phyloP scores from a whole-genome alignment of 495 filamentous ascomycete species.

The Neurospora sp. region DNA sequence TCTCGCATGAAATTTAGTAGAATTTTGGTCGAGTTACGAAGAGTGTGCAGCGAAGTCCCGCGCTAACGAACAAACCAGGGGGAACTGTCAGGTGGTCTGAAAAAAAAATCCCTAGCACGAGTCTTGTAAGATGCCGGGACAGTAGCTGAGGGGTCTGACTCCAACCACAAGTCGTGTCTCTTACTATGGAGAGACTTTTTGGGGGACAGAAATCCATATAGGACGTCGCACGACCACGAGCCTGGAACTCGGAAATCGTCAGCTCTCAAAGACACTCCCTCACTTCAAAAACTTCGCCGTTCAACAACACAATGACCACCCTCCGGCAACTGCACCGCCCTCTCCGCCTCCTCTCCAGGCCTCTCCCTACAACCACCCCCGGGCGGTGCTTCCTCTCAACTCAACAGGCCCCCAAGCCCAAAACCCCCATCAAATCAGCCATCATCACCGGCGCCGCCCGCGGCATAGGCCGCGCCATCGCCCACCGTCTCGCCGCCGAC shows the following conservation, averaged over 20 bases:
- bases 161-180: too few species aligned
- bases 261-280: not conserved
- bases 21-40: too few species aligned
- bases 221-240: not conserved
- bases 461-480: conserved; percentile 53
- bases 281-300: not conserved
- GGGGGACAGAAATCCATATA: too few species aligned
- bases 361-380: not conserved
- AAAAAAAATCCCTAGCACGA: too few species aligned
- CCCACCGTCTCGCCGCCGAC: conserved; percentile 46
- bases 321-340: not conserved
- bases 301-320: not conserved
- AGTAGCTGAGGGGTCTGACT: too few species aligned
- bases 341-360: not conserved
- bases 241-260: not conserved
- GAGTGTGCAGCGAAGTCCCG: too few species aligned
- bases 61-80: too few species aligned
- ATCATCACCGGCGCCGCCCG: conserved; percentile 50
- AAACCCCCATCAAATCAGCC: conserved; percentile 11
- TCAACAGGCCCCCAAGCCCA: not conserved
- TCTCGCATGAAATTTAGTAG: too few species aligned
- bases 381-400: not conserved
- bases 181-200: too few species aligned
- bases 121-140: too few species aligned
- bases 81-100: too few species aligned